Base-by-base conservation (phyloP, 257 asterid species). In the Anisodus tanguticus region DNA sequence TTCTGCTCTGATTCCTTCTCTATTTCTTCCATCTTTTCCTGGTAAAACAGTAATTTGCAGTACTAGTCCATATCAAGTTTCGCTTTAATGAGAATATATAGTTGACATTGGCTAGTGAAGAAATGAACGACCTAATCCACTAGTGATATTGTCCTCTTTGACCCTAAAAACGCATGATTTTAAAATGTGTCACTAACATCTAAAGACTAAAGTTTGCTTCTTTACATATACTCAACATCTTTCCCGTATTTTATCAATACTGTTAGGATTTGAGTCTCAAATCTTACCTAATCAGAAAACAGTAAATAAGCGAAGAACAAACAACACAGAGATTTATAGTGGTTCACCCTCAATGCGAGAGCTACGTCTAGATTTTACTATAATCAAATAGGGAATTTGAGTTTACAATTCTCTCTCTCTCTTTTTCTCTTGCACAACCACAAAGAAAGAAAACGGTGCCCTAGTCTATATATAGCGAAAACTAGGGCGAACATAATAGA, bases 11-110 rank as follows among this genome's bases (percentile, higher is more conserved):
- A 79, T 86, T 93, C 93, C 69, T 85, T 87, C 16, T 90, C 91
- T 53, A 86, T 87, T 66, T 88, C 93, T 67, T 87, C 91, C 77
- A 90, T 85, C 93, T 94, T 84, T n/a, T 59, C 85, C 79, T 10
- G 10, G 9, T 62, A 55, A 26, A 9, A 26, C 22, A 1, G 31
- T n/a, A 59, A 72, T 17, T 43, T 17, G 80, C 2, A 45, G 22
- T 62, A 70, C 26, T 70, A 5, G 54, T 39, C 79, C 43, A 43
- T 68, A 68, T 11, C 45, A 26, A 22, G 12, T 31, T 31, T 31
- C n/a, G 2, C 72, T 31, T 11, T 10, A 72, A 72, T 11, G 80
- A 55, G 17, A 17, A 70, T 69, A 41, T 16, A 62, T 63, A 63
- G 12, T 6, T 63, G 37, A 63, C 11, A 63, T 11, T n/a, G 5